A percentile compares a stretch with the other conserved stretches of the same genome.
Evolutionary conservation across 2,329 filamentous ascomycete genomes (phyloP).

Genomic region (Paecilomyces dactylethromorphus): DNA sequence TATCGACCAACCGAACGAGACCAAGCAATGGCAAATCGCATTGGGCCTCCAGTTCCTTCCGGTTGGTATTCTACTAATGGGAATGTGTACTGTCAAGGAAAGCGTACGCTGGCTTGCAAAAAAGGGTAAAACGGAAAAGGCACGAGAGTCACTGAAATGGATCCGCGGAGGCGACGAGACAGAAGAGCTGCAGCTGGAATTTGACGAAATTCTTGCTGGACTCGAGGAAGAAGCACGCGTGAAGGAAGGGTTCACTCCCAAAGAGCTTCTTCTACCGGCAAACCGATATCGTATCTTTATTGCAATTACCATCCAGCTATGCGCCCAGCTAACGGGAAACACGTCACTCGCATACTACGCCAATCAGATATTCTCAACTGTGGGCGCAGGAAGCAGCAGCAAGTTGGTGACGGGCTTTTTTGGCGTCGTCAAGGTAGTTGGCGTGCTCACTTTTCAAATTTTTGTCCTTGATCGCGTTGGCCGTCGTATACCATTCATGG

Average conservation of each 20-base stretch:
- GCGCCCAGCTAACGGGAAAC: conserved; percentile 45
- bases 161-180: conserved; percentile 43
- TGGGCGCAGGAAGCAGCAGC: conserved; percentile 42
- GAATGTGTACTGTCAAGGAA: conserved; percentile 46
- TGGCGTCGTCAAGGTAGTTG: conserved; percentile 46
- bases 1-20: conserved; percentile 30
- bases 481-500: conserved; percentile 43
- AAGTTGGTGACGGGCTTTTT: conserved; percentile 49
- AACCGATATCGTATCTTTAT: conserved; percentile 45
- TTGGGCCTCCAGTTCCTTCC: conserved; percentile 42
- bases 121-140: conserved; percentile 40
- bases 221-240: conserved; percentile 42
- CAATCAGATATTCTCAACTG: conserved; percentile 46
- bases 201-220: conserved; percentile 35
- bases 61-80: conserved; percentile 40
- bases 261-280: conserved; percentile 40
- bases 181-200: conserved; percentile 25
- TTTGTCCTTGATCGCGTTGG: conserved; percentile 47
- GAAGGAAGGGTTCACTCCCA: conserved; percentile 42
- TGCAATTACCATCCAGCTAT: conserved; percentile 45
- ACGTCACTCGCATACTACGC: conserved; percentile 48
- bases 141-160: conserved; percentile 44
- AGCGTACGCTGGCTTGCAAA: conserved; percentile 44
- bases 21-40: conserved; percentile 47
- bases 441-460: conserved; percentile 41